Evolutionary conservation across 352 stramenopile species (phyloP).

Genomic region (Pythium utonaiense): DNA sequence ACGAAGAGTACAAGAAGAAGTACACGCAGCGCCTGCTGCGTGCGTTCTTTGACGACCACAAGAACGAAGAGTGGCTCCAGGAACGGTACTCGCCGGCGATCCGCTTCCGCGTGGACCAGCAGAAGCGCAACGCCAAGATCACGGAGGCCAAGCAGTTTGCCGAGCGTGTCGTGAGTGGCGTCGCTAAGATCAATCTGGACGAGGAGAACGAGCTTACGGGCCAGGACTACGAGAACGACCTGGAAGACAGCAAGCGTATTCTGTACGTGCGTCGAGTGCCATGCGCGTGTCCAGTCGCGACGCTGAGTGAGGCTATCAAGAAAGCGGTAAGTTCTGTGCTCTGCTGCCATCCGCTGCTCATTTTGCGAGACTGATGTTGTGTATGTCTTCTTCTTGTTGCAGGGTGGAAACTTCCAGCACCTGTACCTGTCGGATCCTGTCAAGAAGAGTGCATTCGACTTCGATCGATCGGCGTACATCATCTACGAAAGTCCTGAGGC

Average conservation of each 20-base stretch:
- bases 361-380: not conserved
- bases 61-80: constrained; percentile 84
- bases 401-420: constrained; percentile 74
- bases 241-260: constrained; percentile 72
- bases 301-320: constrained; percentile 75
- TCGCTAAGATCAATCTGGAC: constrained; percentile 58
- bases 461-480: constrained; percentile 83
- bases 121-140: constrained; percentile 65
- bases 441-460: constrained; percentile 86
- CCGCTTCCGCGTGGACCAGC: constrained; percentile 52
- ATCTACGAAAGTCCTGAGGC: constrained; percentile 73
- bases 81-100: constrained; percentile 82
- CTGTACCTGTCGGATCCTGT: constrained; percentile 79
- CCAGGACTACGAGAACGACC: constrained; percentile 70
- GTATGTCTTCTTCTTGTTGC: not conserved
- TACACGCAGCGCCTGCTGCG: constrained; percentile 73
- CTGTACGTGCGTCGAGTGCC: constrained; percentile 80
- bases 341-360: too few relatives aligned
- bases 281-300: constrained; percentile 65
- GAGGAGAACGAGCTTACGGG: constrained; percentile 43
- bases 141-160: constrained; percentile 73
- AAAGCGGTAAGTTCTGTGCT: constrained; percentile 72
- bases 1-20: constrained; percentile 89
- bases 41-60: constrained; percentile 84
- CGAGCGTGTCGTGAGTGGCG: constrained; percentile 52